phyloP scores from a whole-genome alignment of 108 stramenopile genomes.

The Stephanodiscus minutulus region DNA sequence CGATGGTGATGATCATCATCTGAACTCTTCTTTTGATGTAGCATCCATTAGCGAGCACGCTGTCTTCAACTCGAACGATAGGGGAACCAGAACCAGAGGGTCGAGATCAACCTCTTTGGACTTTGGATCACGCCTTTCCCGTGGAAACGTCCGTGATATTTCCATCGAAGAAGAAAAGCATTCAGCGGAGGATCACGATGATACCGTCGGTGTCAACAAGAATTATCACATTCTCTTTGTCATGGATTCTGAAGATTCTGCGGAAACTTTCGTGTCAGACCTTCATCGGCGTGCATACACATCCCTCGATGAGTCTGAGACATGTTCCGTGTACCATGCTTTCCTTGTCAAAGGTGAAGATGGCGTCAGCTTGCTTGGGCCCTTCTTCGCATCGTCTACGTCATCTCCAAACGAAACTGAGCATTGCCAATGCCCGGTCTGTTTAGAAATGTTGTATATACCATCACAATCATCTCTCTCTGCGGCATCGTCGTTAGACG shows the following conservation, averaged over 20 bases:
- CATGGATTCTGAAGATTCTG: slow-evolving; percentile 55
- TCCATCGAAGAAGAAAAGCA: slow-evolving; percentile 10
- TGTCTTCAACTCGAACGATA: not conserved
- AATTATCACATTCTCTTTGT: slow-evolving; percentile 60
- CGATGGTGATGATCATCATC: not conserved
- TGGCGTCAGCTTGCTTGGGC: slow-evolving; percentile 63
- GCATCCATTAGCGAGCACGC: slow-evolving; percentile 3
- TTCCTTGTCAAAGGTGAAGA: slow-evolving; percentile 60
- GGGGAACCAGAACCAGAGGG: slow-evolving; percentile 1
- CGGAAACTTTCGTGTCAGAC: slow-evolving; percentile 61
- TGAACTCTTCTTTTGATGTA: not conserved
- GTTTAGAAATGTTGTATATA: slow-evolving; percentile 80
- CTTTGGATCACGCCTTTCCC: not conserved
- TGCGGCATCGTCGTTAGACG: slow-evolving; percentile 4
- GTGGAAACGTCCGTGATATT: not conserved
- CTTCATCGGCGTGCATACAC: slow-evolving; percentile 74
- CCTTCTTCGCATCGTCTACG: slow-evolving; percentile 63
- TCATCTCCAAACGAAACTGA: slow-evolving; percentile 37
- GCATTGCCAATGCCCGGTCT: slow-evolving; percentile 88
- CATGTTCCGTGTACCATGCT: slow-evolving; percentile 60
- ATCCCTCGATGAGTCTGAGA: slow-evolving; percentile 64
- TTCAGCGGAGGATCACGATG: slow-evolving; percentile 2
- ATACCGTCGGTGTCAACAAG: slow-evolving; percentile 20
- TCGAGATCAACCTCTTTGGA: slow-evolving; percentile 36
- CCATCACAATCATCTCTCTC: slow-evolving; percentile 13